phyloP scores from a whole-genome alignment of 208 protist genomes.

The Trichomonas gallinae region DNA sequence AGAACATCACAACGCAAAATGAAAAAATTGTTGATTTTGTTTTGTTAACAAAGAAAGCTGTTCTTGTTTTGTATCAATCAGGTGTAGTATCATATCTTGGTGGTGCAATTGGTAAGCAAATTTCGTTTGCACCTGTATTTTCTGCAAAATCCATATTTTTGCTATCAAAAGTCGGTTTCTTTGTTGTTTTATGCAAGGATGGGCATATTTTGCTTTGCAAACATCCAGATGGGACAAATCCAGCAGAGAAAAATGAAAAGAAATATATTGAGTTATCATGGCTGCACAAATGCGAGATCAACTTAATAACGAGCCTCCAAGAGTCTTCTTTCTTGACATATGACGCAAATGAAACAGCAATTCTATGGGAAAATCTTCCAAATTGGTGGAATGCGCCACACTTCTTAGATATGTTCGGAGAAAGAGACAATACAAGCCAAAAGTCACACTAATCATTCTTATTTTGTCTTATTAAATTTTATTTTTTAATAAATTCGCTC shows the following conservation, averaged over 20 bases:
- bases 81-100: background rate
- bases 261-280: background rate
- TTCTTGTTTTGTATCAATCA: background rate
- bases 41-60: background rate
- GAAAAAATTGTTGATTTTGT: background rate
- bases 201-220: background rate
- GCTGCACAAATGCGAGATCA: background rate
- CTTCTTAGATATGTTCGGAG: background rate
- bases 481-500: too few species aligned
- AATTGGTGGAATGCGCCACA: conserved; percentile 16
- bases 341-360: background rate
- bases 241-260: background rate
- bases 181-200: background rate
- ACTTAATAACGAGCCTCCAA: background rate
- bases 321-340: background rate
- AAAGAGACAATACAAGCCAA: background rate
- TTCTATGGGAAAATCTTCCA: conserved; percentile 16
- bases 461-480: too few species aligned
- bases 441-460: background rate
- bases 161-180: background rate
- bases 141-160: background rate
- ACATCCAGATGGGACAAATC: background rate
- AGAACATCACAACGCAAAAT: background rate
- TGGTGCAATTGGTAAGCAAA: background rate
- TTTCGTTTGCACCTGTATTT: background rate